Base-by-base conservation (phyloP, 2,329 filamentous ascomycete species). In the Grosmannia huntii region DNA sequence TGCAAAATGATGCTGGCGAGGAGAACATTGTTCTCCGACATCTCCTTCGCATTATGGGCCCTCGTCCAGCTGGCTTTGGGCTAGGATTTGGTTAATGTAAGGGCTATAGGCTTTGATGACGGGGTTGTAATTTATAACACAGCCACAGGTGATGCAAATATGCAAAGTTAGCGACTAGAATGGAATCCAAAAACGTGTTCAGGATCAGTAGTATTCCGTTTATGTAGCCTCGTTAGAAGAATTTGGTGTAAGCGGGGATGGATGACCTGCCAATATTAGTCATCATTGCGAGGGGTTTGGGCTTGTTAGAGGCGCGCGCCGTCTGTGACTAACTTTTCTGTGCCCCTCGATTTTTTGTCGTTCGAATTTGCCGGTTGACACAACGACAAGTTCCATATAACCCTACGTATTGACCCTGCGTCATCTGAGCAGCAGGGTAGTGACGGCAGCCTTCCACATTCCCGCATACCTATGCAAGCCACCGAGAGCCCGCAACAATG, bases 401-500 rank as follows among this genome's bases (percentile, higher is more conserved):
- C 12, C 23, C 28, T 14, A n/a, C 52, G 52, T 19, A 28, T 51
- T 31, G 27, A 51, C 27, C 49, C 46, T 49, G 46, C 46, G 21
- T 27, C 23, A 14, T 23, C 19, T 27, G 46, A 49, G 10, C 46
- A 49, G 46, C 46, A 49, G 46, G 46, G 52, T 16, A 25, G 31
- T 19, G 19, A 27, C 52, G 12, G 11, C 52, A 6, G 31, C 14
- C n/a, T 25, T 23, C 28, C n/a, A 33, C 16, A 10, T 53, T 27
- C 19, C 36, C n/a, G n/a, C 28, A 21, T 6, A 10, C 46, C 28
- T n/a, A 38, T 56, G 46, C 46, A 23, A 16, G 19, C 44, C 16
- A 28, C 21, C 21, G 28, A 4, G 33, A 11, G 25, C 23, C 53
- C 55, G 53, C 41, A 53, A 60, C 31, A 31, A 63, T 91, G 87